Evolutionary conservation across 2,329 filamentous ascomycete genomes (phyloP).

Genomic region (Aureobasidium zeae): DNA sequence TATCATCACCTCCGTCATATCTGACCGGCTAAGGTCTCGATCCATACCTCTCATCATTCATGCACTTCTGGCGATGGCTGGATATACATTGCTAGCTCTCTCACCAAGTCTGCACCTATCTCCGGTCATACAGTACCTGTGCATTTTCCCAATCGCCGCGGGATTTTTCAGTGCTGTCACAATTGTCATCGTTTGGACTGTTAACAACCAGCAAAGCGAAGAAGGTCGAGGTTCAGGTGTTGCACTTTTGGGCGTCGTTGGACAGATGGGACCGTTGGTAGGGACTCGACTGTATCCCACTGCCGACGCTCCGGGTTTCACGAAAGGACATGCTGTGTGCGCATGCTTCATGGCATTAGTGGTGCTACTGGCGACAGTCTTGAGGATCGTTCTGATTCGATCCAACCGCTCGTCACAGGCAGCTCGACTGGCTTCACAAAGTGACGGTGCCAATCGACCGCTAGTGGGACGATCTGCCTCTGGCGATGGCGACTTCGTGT

Average conservation of each 20-base stretch:
- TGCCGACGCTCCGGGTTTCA: slow-evolving; percentile 40
- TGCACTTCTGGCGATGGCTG: slow-evolving; percentile 53
- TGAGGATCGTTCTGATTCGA: slow-evolving; percentile 34
- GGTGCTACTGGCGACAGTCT: slow-evolving; percentile 32
- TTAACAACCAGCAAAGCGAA: slow-evolving; percentile 71
- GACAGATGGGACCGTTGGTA: slow-evolving; percentile 63
- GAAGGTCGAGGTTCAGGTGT: slow-evolving; percentile 66
- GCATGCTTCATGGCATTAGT: slow-evolving; percentile 42
- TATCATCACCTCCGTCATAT: slow-evolving; percentile 61
- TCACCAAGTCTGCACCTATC: slow-evolving; percentile 29
- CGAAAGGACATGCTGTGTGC: slow-evolving; percentile 43
- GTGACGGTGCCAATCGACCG: neutral
- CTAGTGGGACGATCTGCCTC: neutral
- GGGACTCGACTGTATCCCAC: slow-evolving; percentile 48
- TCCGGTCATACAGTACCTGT: slow-evolving; percentile 52
- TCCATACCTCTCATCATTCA: slow-evolving; percentile 59
- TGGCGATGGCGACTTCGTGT: neutral
- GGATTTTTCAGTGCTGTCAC: slow-evolving; percentile 82
- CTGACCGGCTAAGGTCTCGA: slow-evolving; percentile 56
- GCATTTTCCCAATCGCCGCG: slow-evolving; percentile 65
- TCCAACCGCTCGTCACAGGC: slow-evolving; percentile 24
- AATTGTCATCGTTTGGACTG: slow-evolving; percentile 75
- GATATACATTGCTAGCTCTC: slow-evolving; percentile 40
- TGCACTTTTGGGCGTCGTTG: slow-evolving; percentile 70
- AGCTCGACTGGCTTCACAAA: neutral